These are phyloP conservation scores for Phialophora tarda DNA, from an alignment of 2,329 filamentous ascomycete species.

Conservation along the genomic window DNA sequence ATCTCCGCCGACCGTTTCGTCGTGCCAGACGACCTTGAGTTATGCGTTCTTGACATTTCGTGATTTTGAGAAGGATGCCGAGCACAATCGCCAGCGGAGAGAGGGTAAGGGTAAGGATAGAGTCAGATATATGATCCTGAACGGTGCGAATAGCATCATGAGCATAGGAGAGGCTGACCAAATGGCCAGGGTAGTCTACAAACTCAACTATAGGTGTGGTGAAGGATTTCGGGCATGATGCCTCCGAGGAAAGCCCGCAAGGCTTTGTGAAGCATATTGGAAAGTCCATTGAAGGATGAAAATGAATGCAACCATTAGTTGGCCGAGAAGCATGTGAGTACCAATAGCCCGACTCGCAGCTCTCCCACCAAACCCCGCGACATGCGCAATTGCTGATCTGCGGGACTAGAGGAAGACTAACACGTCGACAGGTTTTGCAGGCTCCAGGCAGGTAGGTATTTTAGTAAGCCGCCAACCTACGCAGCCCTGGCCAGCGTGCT, in stretches of 20 bases:
- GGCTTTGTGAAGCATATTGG: constrained; percentile 45
- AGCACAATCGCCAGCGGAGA: background rate
- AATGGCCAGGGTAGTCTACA: constrained; percentile 45
- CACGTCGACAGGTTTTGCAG: background rate
- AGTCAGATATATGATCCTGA: constrained; percentile 9
- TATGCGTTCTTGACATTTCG: constrained; percentile 1
- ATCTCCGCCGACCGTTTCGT: background rate
- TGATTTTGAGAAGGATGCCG: constrained; percentile 8
- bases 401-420: background rate
- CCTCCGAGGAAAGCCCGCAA: constrained; percentile 49
- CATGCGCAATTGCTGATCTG: background rate
- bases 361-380: background rate
- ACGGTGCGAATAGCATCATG: background rate
- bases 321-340: background rate
- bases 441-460: background rate
- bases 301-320: background rate
- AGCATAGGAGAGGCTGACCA: background rate
- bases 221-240: constrained; percentile 45
- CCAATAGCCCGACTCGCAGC: background rate
- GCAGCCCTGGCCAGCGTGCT: background rate
- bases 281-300: constrained; percentile 40
- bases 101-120: background rate
- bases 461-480: constrained; percentile 4
- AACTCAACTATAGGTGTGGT: constrained; percentile 41
- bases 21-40: background rate